Conservation (phyloP, 139 green algal species). For the Micractinium sp. region DNA sequence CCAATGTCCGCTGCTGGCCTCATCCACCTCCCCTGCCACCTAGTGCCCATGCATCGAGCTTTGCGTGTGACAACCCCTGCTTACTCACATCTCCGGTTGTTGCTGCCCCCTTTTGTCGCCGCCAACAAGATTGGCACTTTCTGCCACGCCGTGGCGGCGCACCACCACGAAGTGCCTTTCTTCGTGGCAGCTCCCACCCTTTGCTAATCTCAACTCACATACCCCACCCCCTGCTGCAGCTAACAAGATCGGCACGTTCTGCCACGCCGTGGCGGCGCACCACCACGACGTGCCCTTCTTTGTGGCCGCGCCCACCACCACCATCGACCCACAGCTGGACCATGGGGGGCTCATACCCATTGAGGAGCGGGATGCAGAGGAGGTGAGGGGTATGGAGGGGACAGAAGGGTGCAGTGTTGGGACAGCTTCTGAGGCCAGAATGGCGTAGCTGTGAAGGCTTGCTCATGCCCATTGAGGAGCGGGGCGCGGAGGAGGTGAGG, state of each 20-base stretch:
- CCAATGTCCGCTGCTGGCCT: too few relatives aligned
- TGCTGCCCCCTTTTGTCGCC: too few relatives aligned
- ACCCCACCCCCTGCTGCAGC: conserved; percentile 47
- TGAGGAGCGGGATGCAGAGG: conserved; percentile 80
- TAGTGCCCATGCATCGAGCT: too few relatives aligned
- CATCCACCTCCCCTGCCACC: too few relatives aligned
- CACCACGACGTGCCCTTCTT: conserved; percentile 93
- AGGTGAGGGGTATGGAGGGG: conserved; percentile 49
- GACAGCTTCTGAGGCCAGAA: too few relatives aligned
- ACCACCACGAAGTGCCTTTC: conserved; percentile 85
- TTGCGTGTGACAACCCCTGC: too few relatives aligned
- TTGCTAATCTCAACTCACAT: background rate
- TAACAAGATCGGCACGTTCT: conserved; percentile 95
- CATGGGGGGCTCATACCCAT: conserved; percentile 88
- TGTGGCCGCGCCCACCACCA: conserved; percentile 91
- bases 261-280: conserved; percentile 70
- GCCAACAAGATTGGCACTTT: conserved; percentile 96
- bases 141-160: conserved; percentile 72
- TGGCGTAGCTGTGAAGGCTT: too few relatives aligned
- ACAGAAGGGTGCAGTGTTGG: background rate
- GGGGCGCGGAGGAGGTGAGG: conserved; percentile 67
- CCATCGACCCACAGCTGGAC: conserved; percentile 76
- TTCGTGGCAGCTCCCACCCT: conserved; percentile 91
- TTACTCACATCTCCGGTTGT: too few relatives aligned
- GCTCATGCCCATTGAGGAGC: conserved; percentile 93